These are phyloP conservation scores for Comarum palustre DNA, from an alignment of 306 rosid species.

Conservation along the genomic window DNA sequence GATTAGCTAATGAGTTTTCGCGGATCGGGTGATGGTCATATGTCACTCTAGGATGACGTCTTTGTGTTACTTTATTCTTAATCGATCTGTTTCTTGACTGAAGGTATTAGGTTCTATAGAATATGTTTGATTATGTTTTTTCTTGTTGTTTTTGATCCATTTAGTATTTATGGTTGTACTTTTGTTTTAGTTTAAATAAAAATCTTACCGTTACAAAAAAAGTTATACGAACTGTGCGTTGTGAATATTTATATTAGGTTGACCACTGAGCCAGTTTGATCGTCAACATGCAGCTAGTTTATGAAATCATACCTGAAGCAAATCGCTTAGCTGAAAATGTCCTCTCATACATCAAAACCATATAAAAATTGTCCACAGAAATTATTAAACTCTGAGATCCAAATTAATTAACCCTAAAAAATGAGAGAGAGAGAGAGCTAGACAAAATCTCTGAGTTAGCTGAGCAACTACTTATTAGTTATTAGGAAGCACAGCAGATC, in stretches of 20 bases:
- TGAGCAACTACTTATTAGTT: constrained; percentile 38
- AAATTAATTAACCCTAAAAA: background rate
- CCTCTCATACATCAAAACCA: background rate
- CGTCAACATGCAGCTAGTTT: background rate
- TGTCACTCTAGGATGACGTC: too few relatives aligned
- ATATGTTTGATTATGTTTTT: too few relatives aligned
- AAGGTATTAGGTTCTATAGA: too few relatives aligned
- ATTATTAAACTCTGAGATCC: background rate
- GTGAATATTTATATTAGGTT: background rate
- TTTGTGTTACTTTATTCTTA: too few relatives aligned
- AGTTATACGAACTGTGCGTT: background rate
- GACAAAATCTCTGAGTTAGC: constrained; percentile 56
- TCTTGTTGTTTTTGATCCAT: too few relatives aligned
- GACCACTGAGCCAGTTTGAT: constrained; percentile 14
- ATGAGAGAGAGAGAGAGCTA: constrained; percentile 25
- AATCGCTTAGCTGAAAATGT: constrained; percentile 17
- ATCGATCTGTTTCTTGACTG: too few relatives aligned
- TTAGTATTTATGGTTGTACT: too few relatives aligned
- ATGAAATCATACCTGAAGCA: constrained; percentile 3
- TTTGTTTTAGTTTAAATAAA: too few relatives aligned
- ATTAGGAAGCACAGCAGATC: constrained; percentile 21
- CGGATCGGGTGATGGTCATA: too few relatives aligned
- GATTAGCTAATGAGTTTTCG: too few relatives aligned
- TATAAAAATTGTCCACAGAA: background rate
- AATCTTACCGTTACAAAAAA: too few relatives aligned